Evolutionary conservation across 306 rosid genomes (phyloP).

Genomic region (Prunus kanzakura): DNA sequence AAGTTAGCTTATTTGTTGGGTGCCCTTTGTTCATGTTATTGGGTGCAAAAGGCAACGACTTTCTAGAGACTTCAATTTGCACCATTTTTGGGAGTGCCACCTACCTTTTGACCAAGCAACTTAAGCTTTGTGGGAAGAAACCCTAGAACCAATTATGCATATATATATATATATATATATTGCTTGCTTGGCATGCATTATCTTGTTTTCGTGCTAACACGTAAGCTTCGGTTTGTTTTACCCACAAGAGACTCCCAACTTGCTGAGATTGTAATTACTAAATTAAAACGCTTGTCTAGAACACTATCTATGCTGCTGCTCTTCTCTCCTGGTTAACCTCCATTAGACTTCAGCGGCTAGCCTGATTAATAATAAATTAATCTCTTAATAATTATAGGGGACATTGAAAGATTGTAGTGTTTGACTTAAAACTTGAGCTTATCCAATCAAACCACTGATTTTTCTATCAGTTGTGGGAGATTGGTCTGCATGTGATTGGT

Average conservation of each 20-base stretch:
- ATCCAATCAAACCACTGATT: conserved; percentile 28
- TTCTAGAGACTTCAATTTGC: conserved; percentile 29
- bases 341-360: conserved; percentile 22
- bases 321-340: conserved; percentile 16
- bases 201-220: conserved; percentile 23
- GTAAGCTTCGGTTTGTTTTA: conserved; percentile 26
- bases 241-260: conserved; percentile 35
- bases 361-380: not conserved
- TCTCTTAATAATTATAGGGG: conserved; percentile 32
- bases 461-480: conserved; percentile 22
- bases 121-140: not conserved
- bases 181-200: conserved; percentile 34
- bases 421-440: conserved; percentile 34
- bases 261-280: conserved; percentile 8
- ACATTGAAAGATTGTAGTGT: conserved; percentile 32
- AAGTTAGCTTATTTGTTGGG: conserved; percentile 35
- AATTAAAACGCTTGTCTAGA: conserved; percentile 21
- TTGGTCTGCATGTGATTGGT: conserved; percentile 38
- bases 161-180: not conserved
- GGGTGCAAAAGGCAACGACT: conserved; percentile 47
- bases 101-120: conserved; percentile 14
- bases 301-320: conserved; percentile 22
- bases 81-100: conserved; percentile 29
- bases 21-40: conserved; percentile 31
- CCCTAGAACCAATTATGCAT: not conserved